Conservation (phyloP, 2,329 filamentous ascomycete genomes). For the Waltergamsia citrina region DNA sequence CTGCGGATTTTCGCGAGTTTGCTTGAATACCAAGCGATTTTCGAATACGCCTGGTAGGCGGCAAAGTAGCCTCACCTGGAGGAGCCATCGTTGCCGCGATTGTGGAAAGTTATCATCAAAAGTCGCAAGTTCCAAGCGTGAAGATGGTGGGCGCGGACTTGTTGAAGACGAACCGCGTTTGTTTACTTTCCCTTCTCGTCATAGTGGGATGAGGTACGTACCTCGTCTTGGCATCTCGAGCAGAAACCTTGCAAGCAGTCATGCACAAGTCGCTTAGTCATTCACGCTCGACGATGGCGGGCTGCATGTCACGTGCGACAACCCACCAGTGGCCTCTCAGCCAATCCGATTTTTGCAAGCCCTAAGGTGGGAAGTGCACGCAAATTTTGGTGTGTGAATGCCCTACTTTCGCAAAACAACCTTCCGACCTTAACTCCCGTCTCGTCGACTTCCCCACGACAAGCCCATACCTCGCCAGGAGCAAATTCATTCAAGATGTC, state of each 20-base stretch:
- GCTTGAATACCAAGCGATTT: constrained; percentile 61
- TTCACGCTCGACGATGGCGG: not conserved
- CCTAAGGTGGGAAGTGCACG: constrained; percentile 23
- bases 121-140: not conserved
- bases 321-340: constrained; percentile 5
- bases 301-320: constrained; percentile 16
- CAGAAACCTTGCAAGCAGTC: not conserved
- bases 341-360: constrained; percentile 30
- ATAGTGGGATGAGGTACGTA: constrained; percentile 12
- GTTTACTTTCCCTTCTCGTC: constrained; percentile 22
- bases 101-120: constrained; percentile 3
- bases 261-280: constrained; percentile 2
- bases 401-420: constrained; percentile 22
- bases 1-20: constrained; percentile 41
- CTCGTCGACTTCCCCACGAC: constrained; percentile 23
- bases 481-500: constrained; percentile 35
- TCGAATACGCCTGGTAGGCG: constrained; percentile 48
- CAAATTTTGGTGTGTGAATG: constrained; percentile 14
- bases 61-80: constrained; percentile 34
- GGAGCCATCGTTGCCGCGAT: constrained; percentile 19
- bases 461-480: constrained; percentile 23
- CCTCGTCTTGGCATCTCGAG: constrained; percentile 4
- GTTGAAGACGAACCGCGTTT: constrained; percentile 17
- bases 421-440: constrained; percentile 18
- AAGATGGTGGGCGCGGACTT: not conserved